Evolutionary conservation across 768 basidiomycete genomes (phyloP).

Genomic region (Exidia glandulosa): DNA sequence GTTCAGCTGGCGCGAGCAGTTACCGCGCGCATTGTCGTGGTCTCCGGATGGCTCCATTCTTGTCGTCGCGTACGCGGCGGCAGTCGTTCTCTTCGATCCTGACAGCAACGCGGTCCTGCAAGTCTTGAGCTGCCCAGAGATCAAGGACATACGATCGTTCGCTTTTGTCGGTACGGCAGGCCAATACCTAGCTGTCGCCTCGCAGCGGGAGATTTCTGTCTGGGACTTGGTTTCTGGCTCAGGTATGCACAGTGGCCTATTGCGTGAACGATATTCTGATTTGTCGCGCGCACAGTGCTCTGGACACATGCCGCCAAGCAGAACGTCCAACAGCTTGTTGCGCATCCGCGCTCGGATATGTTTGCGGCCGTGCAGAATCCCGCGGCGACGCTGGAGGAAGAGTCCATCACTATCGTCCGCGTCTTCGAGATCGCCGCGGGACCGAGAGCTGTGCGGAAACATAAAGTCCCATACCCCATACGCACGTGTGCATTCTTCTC

Average conservation of each 20-base stretch:
- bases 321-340: conserved; percentile 34
- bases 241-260: conserved; percentile 33
- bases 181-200: conserved; percentile 54
- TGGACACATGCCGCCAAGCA: conserved; percentile 40
- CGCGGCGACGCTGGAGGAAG: conserved; percentile 12
- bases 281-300: conserved; percentile 41
- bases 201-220: conserved; percentile 39
- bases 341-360: conserved; percentile 44
- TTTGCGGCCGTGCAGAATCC: conserved; percentile 44
- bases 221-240: conserved; percentile 62
- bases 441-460: conserved; percentile 32
- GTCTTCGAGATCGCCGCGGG: conserved; percentile 38
- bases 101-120: conserved; percentile 46
- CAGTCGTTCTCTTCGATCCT: conserved; percentile 68
- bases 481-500: conserved; percentile 33
- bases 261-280: not conserved
- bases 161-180: conserved; percentile 60
- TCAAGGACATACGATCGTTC: conserved; percentile 20
- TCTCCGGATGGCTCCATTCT: conserved; percentile 81
- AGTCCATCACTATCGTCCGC: conserved; percentile 27
- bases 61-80: conserved; percentile 54
- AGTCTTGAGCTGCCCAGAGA: conserved; percentile 48
- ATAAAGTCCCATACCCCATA: conserved; percentile 51
- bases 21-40: conserved; percentile 60
- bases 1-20: conserved; percentile 54